Base-by-base conservation (phyloP, 2,329 filamentous ascomycete genomes). In the Trichoderma arundinaceum region DNA sequence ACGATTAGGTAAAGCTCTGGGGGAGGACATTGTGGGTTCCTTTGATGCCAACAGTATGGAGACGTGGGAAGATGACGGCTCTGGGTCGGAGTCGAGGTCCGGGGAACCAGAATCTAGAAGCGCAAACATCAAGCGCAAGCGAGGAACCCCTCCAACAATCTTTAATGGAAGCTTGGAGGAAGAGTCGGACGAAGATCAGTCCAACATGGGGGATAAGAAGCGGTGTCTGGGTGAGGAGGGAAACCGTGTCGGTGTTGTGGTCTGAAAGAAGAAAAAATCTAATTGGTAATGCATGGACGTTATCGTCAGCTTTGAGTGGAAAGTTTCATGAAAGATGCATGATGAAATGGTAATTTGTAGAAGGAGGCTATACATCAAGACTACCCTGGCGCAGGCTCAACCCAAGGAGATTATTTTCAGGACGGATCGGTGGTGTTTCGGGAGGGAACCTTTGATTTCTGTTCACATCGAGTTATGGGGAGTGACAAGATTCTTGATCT, bases 1-100 rank as follows among this genome's bases (percentile, higher is more conserved):
- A 72, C 80, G 85, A 6, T 76, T 88, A 0, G 83, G 83, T 44
- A 80, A 80, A 68, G 85, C 83, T 3, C 74, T 88, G 0, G 84
- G 85, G 7, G 73, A 75, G 17, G 83, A 85, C 3, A 69, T 86
- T 12, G 81, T 84, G 4, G 84, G 84, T 1, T 57, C 66, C 1
- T 77, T 80, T 56, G 75, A 81, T 58, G 66, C 71, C 0, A 72
- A 76, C 7, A 72, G 75, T 15, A 81, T 85, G 57, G 80, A 84
- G 64, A 82, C 79, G 1, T 84, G 80, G 77, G 78, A 81, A 59
- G 76, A 79, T 1, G 70, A 72, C 7, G 22, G 13, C 12, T 41
- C 49, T 53, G 49, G 38, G 13, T 44, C 49, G 7, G 48, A 63
- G 48, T 38, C 59, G 17, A 54, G 5, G 22, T 35, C 49, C 12